Conservation (phyloP, 2,329 filamentous ascomycete genomes). For the Corynespora cassiicola region DNA sequence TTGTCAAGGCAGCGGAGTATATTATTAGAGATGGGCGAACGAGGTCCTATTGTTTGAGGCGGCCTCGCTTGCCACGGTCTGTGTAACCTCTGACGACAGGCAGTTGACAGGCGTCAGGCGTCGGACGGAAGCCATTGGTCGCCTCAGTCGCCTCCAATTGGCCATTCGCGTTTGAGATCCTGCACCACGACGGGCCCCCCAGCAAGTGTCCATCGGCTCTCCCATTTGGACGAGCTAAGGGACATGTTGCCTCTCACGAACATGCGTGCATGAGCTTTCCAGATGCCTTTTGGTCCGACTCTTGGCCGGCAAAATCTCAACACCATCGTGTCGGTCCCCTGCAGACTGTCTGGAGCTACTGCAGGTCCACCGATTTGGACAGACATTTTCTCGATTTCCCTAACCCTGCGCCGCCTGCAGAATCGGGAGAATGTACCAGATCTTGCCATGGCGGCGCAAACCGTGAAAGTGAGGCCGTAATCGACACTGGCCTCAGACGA, state of each 20-base stretch:
- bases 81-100: slow-evolving; percentile 14
- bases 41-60: slow-evolving; percentile 10
- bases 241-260: neutral
- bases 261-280: neutral
- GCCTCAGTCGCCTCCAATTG: slow-evolving; percentile 4
- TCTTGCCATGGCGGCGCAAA: slow-evolving; percentile 8
- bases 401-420: slow-evolving; percentile 1
- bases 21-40: slow-evolving; percentile 5
- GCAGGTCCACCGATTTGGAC: slow-evolving; percentile 21
- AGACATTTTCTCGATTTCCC: slow-evolving; percentile 9
- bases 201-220: slow-evolving; percentile 1
- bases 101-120: too few relatives aligned
- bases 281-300: neutral
- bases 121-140: slow-evolving; percentile 13
- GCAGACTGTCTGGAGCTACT: slow-evolving; percentile 17
- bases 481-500: neutral
- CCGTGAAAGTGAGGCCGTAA: slow-evolving; percentile 3
- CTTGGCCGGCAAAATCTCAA: neutral
- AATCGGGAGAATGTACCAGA: slow-evolving; percentile 11
- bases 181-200: slow-evolving; percentile 4
- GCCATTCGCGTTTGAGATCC: slow-evolving; percentile 12
- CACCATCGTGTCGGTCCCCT: slow-evolving; percentile 8
- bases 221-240: neutral
- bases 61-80: slow-evolving; percentile 4
- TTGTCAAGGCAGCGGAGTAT: slow-evolving; percentile 5